phyloP scores from a whole-genome alignment of 345 rosid genomes.

The Brassica nigra region DNA sequence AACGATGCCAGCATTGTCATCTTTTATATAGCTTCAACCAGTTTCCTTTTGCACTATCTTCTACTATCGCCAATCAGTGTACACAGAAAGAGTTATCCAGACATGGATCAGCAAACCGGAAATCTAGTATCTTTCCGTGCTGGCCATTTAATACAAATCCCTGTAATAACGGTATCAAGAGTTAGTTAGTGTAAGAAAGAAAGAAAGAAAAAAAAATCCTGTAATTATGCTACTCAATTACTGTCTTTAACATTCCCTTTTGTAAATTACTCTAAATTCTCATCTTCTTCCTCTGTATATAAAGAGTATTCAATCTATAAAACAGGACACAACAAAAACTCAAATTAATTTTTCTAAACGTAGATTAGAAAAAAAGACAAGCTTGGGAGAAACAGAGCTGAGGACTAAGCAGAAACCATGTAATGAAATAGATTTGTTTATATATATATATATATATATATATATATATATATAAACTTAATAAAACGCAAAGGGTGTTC shows the following conservation, averaged over 20 bases:
- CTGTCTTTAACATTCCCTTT: not conserved
- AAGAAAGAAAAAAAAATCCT: not conserved
- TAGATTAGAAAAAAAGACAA: not conserved
- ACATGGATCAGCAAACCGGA: constrained; percentile 34
- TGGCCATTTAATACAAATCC: constrained; percentile 28
- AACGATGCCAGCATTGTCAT: constrained; percentile 44
- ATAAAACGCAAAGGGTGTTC: not conserved
- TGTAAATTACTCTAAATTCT: not conserved
- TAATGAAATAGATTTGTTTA: not conserved
- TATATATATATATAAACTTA: not conserved
- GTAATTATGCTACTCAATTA: not conserved
- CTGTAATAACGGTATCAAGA: not conserved
- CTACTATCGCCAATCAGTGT: constrained; percentile 9
- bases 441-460: not conserved
- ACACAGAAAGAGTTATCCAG: not conserved
- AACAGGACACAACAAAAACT: not conserved
- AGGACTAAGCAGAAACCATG: not conserved
- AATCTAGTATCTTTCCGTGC: constrained; percentile 35
- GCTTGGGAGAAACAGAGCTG: constrained; percentile 4
- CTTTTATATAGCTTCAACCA: constrained; percentile 23
- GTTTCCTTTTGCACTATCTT: not conserved
- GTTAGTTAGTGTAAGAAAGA: not conserved
- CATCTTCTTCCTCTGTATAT: not conserved
- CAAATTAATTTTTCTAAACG: not conserved
- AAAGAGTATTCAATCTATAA: not conserved